Percentiles rank a stretch among this genome's conserved stretches.
Conservation (phyloP, 1,284 basidiomycete species). For the Apiotrichum akiyoshidainum region DNA sequence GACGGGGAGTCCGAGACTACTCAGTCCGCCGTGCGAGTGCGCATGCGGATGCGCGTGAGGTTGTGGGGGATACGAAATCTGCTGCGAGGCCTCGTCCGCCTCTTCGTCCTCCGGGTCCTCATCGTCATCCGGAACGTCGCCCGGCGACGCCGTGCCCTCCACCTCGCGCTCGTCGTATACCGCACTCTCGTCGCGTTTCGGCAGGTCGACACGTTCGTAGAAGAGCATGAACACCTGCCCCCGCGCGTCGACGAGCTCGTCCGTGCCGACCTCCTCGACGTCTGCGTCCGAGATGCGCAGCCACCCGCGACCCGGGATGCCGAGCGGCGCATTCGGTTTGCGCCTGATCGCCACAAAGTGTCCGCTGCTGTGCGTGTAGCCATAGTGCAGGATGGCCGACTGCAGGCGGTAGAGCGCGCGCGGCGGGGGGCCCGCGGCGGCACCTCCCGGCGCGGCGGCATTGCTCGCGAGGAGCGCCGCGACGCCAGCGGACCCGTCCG, state of each 20-base stretch:
- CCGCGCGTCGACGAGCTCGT: conserved; percentile 60
- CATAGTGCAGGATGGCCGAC: conserved; percentile 83
- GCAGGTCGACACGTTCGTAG: conserved; percentile 66
- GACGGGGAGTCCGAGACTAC: neutral
- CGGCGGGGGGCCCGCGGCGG: conserved; percentile 1
- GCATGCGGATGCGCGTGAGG: neutral
- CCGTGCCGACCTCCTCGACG: conserved; percentile 72
- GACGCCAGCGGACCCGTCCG: neutral
- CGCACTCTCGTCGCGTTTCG: neutral
- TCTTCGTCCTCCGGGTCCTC: neutral
- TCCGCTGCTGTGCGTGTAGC: conserved; percentile 75
- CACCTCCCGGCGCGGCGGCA: neutral
- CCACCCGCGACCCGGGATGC: conserved; percentile 57
- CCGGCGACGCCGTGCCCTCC: neutral
- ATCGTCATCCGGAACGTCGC: neutral
- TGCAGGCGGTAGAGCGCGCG: conserved; percentile 72
- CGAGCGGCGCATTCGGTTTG: conserved; percentile 58
- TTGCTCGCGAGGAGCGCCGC: neutral
- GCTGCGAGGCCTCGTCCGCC: neutral
- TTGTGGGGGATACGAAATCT: neutral
- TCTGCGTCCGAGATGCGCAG: conserved; percentile 78
- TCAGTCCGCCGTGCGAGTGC: neutral
- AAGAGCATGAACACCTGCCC: conserved; percentile 79
- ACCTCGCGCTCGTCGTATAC: neutral
- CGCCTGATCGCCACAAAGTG: conserved; percentile 88